Percentiles rank a stretch among this genome's conserved stretches.
These are phyloP conservation scores for Violaceomyces palustris DNA, from an alignment of 1,284 basidiomycete species.

Conservation along the genomic window DNA sequence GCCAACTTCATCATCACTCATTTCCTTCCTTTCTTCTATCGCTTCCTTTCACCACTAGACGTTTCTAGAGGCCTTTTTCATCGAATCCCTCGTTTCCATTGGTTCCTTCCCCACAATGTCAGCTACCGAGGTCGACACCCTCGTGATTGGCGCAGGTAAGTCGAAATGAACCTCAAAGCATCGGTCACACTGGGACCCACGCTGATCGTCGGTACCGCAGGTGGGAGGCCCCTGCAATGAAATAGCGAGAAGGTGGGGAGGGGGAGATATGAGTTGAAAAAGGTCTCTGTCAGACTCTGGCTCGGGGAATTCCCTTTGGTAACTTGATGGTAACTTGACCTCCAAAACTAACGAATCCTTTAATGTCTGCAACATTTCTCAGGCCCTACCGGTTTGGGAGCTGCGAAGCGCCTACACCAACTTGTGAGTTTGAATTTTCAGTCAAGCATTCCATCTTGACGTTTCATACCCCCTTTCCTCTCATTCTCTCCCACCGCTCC, in stretches of 20 bases:
- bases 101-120: constrained; percentile 11
- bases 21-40: neutral
- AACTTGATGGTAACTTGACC: neutral
- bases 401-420: constrained; percentile 58
- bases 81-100: too few relatives aligned
- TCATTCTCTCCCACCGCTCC: constrained; percentile 4
- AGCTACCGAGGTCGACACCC: constrained; percentile 42
- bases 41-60: too few relatives aligned
- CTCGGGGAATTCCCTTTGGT: too few relatives aligned
- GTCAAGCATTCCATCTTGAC: neutral
- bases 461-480: constrained; percentile 1
- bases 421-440: constrained; percentile 47
- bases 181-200: too few relatives aligned
- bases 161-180: too few relatives aligned
- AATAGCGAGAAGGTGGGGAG: too few relatives aligned
- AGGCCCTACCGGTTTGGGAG: constrained; percentile 57
- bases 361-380: neutral
- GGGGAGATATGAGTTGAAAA: too few relatives aligned
- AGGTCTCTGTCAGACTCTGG: too few relatives aligned
- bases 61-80: too few relatives aligned
- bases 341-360: neutral
- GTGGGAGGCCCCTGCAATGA: too few relatives aligned
- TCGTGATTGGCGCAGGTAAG: constrained; percentile 51
- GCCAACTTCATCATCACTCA: neutral
- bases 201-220: too few relatives aligned